Evolutionary conservation across 2,329 filamentous ascomycete genomes (phyloP).

Genomic region (Pestalotiopsis sp.): DNA sequence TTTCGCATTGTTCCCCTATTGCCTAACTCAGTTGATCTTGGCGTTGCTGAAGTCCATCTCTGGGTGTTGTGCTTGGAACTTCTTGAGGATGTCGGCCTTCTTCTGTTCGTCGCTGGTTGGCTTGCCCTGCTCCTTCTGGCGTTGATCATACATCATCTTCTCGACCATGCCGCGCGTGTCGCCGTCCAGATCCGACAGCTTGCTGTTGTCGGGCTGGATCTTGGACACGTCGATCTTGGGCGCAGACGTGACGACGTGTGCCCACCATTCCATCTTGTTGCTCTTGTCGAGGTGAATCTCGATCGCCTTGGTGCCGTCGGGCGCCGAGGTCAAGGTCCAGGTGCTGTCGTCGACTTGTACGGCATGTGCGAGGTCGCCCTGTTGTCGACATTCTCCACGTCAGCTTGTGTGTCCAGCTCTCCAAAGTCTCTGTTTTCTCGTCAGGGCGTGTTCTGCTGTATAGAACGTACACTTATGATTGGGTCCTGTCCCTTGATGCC

Average conservation of each 20-base stretch:
- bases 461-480: slow-evolving; percentile 71
- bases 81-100: slow-evolving; percentile 89
- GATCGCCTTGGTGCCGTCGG: slow-evolving; percentile 69
- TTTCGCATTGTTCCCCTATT: neutral
- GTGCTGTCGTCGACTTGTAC: slow-evolving; percentile 86
- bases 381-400: slow-evolving; percentile 2
- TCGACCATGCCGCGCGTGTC: slow-evolving; percentile 97
- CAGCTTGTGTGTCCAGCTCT: neutral
- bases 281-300: slow-evolving; percentile 90
- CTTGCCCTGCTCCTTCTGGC: slow-evolving; percentile 90
- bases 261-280: slow-evolving; percentile 99
- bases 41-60: slow-evolving; percentile 76
- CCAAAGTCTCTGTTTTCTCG: neutral
- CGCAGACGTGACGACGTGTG: slow-evolving; percentile 83
- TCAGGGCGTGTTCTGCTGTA: neutral
- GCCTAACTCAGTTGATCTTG: slow-evolving; percentile 56
- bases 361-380: slow-evolving; percentile 85
- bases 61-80: slow-evolving; percentile 82
- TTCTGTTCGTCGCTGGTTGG: slow-evolving; percentile 93
- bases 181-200: slow-evolving; percentile 89
- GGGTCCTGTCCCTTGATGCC: slow-evolving; percentile 87
- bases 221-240: slow-evolving; percentile 95
- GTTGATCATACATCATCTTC: slow-evolving; percentile 99
- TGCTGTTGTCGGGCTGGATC: slow-evolving; percentile 91
- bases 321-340: slow-evolving; percentile 81